phyloP scores from a whole-genome alignment of 164 flowering plant species.

The Piper betle region DNA sequence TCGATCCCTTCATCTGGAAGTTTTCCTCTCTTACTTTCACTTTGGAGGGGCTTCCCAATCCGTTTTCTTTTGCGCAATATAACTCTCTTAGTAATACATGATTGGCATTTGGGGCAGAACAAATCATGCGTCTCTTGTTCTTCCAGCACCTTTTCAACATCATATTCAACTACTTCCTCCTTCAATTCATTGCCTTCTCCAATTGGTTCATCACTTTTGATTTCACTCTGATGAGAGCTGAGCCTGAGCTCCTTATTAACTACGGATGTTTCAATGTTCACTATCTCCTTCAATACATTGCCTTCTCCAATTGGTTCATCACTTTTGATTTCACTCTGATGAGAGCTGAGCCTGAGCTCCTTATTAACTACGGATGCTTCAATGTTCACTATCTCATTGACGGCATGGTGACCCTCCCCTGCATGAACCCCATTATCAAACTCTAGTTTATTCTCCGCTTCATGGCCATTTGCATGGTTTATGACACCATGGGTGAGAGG shows the following conservation, averaged over 20 bases:
- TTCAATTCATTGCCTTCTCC: slow-evolving; percentile 15
- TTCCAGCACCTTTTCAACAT: slow-evolving; percentile 47
- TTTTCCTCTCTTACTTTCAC: slow-evolving; percentile 22
- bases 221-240: neutral
- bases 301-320: slow-evolving; percentile 8
- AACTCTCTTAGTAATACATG: slow-evolving; percentile 67
- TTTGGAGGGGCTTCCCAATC: slow-evolving; percentile 6
- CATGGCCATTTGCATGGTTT: slow-evolving; percentile 7
- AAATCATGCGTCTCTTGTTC: slow-evolving; percentile 79
- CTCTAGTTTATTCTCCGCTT: slow-evolving; percentile 5
- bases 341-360: neutral
- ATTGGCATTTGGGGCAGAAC: slow-evolving; percentile 69
- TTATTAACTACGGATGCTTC: neutral
- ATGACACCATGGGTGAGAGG: slow-evolving; percentile 3
- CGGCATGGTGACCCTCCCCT: neutral
- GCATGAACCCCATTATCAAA: slow-evolving; percentile 5
- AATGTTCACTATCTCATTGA: neutral
- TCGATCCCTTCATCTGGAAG: slow-evolving; percentile 8
- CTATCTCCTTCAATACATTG: slow-evolving; percentile 19
- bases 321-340: neutral
- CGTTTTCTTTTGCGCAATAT: slow-evolving; percentile 54
- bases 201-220: slow-evolving; percentile 4
- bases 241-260: neutral
- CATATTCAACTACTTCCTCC: slow-evolving; percentile 27
- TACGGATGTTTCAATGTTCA: neutral